phyloP scores from a whole-genome alignment of 2,329 filamentous ascomycete species.

The Cytospora chrysosperma region DNA sequence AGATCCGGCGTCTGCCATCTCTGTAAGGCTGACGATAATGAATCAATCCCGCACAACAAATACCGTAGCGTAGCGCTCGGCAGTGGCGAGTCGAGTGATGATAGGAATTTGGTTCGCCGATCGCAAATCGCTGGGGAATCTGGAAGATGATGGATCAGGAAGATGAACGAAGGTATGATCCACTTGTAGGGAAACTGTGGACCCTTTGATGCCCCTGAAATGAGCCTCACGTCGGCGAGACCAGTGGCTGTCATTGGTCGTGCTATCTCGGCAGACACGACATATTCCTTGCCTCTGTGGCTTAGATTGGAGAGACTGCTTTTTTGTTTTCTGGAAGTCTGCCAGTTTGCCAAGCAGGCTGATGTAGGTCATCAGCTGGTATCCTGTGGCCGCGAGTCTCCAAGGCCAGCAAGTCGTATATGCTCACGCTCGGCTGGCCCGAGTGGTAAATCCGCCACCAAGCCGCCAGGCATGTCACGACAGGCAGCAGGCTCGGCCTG shows the following conservation, averaged over 20 bases:
- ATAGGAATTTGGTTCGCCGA: constrained; percentile 14
- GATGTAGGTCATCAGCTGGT: not conserved
- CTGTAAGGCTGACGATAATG: constrained; percentile 21
- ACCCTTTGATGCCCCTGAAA: constrained; percentile 18
- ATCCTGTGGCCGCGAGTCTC: not conserved
- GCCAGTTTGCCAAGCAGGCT: too few relatives aligned
- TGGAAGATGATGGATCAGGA: constrained; percentile 14
- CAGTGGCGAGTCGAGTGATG: constrained; percentile 17
- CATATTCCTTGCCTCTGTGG: constrained; percentile 1
- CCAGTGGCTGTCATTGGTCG: constrained; percentile 14
- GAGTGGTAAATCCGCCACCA: not conserved
- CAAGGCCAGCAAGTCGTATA: not conserved
- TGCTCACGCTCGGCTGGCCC: not conserved
- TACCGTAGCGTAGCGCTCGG: constrained; percentile 20
- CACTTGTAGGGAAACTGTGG: constrained; percentile 18
- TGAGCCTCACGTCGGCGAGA: constrained; percentile 12
- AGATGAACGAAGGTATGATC: constrained; percentile 17
- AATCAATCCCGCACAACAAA: constrained; percentile 16
- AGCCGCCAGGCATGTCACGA: not conserved
- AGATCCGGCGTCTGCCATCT: constrained; percentile 13
- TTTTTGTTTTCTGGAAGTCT: not conserved
- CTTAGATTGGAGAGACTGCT: too few relatives aligned
- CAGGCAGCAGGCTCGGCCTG: not conserved
- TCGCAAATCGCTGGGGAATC: constrained; percentile 8
- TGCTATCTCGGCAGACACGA: not conserved